Conservation (phyloP, 257 asterid genomes). For the Plectranthus barbatus region DNA sequence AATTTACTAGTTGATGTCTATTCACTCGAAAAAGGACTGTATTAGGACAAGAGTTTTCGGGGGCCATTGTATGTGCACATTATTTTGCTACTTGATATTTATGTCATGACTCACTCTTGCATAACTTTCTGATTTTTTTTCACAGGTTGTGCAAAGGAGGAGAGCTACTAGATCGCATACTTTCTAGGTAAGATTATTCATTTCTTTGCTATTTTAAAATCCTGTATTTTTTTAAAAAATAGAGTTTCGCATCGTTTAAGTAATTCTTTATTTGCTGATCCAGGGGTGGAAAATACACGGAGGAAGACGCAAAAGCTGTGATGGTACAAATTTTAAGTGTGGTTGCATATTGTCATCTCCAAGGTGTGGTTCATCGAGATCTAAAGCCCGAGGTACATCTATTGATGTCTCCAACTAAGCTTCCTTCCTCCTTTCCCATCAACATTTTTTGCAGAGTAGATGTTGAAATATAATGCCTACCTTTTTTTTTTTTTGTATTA, state of each 20-base stretch:
- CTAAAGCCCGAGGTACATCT: constrained; percentile 57
- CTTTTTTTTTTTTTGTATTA: not conserved
- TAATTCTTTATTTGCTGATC: constrained; percentile 2
- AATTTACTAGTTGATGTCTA: not conserved
- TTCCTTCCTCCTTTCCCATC: too few relatives aligned
- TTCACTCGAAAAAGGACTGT: not conserved
- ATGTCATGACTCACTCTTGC: not conserved
- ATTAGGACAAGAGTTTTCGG: not conserved
- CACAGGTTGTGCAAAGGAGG: constrained; percentile 63
- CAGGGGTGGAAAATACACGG: constrained; percentile 64
- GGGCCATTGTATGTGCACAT: not conserved
- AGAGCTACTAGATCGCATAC: constrained; percentile 54
- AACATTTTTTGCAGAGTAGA: too few relatives aligned
- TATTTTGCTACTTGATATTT: not conserved
- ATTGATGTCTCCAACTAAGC: not conserved
- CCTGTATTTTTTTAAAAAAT: not conserved
- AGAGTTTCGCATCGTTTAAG: not conserved
- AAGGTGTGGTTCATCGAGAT: constrained; percentile 76
- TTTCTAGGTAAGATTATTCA: constrained; percentile 31
- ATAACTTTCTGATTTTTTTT: not conserved
- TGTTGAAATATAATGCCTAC: not conserved
- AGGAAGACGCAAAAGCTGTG: constrained; percentile 56
- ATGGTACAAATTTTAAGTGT: constrained; percentile 53
- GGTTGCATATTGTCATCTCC: constrained; percentile 56
- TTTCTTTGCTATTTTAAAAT: not conserved